Evolutionary conservation across 2,329 filamentous ascomycete species (phyloP), one percentile per base, ranked within the genome.

Genomic region (Beauveria asiatica): DNA sequence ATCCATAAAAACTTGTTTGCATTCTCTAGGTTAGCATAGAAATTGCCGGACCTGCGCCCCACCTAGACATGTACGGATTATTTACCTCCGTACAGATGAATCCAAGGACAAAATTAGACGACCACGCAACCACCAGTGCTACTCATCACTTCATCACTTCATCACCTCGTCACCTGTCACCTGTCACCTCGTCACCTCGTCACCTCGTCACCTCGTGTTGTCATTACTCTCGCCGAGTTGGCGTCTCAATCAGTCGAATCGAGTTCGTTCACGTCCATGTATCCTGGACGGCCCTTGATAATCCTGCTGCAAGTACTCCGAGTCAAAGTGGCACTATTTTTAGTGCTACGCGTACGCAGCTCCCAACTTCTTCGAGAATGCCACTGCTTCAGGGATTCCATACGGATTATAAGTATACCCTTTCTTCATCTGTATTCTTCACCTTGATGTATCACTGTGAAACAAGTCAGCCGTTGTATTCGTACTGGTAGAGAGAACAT

Each of bases 51-150:
- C n/a, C n/a, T n/a, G 5, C 42, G 53, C 48, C 55, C 55, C 55
- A 50, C 55, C 3, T 45, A 17, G 21, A 27, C 33, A 57, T 57
- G 45, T 27, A 23, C 23, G 4, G 23, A 23, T n/a, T n/a, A n/a
- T n/a, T n/a, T n/a, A n/a, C n/a, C n/a, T n/a, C n/a, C n/a, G n/a
- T n/a, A n/a, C 21, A 23, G 21, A 23, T 23, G 1, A 50, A 41
- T 8, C 21, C 52, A 16, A 55, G 13, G 54, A 49, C 45, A 45
- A 50, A 57, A 57, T 57, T 41, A 50, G 45, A 41, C 55, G 45
- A 25, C 45, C 33, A 8, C 30, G 30, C 10, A 30, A 11, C 30
- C 30, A 11, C 30, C 3, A 3, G 0, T 30, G 25, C 3, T 10
- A 10, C 30, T 30, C 9, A 8, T 10, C 27, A 30, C 27, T 7